Conservation (phyloP, 306 rosid species). For the Prunus dulcis region DNA sequence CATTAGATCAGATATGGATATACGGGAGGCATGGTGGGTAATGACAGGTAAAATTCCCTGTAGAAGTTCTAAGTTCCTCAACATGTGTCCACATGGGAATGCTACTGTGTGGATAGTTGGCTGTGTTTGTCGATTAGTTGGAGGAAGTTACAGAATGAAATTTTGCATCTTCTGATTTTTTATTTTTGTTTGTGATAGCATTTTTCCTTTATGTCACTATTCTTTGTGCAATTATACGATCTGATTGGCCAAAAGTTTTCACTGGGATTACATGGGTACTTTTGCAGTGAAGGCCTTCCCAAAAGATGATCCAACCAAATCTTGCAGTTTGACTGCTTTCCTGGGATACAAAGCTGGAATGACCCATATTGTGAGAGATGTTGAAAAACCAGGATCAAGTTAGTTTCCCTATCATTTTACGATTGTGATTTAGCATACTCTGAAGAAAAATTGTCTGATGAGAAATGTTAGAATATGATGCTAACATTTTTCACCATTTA, state of each 20-base stretch:
- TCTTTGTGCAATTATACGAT: not conserved
- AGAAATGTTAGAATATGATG: not conserved
- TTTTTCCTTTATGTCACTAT: not conserved
- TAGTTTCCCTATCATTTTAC: slow-evolving; percentile 20
- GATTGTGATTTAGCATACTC: not conserved
- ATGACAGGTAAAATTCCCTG: not conserved
- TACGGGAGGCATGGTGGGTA: not conserved
- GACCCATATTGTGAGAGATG: slow-evolving; percentile 86
- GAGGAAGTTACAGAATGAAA: not conserved
- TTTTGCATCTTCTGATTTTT: no score
- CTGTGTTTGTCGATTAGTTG: not conserved
- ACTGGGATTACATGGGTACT: not conserved
- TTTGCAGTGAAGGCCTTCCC: slow-evolving; percentile 80
- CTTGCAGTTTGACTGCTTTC: slow-evolving; percentile 73
- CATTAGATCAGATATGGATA: not conserved
- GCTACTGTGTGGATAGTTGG: not conserved
- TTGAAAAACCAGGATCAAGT: slow-evolving; percentile 88
- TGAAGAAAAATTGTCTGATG: not conserved
- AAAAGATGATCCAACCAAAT: slow-evolving; percentile 50
- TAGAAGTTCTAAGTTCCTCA: not conserved
- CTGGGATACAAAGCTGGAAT: slow-evolving; percentile 81
- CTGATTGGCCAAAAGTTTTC: not conserved
- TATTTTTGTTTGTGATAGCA: not conserved
- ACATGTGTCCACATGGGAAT: not conserved
- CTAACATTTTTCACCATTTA: not conserved